A percentile compares a stretch with the other conserved stretches of the same genome.
phyloP scores from a whole-genome alignment of 495 filamentous ascomycete species.

The Pyronema domesticum region DNA sequence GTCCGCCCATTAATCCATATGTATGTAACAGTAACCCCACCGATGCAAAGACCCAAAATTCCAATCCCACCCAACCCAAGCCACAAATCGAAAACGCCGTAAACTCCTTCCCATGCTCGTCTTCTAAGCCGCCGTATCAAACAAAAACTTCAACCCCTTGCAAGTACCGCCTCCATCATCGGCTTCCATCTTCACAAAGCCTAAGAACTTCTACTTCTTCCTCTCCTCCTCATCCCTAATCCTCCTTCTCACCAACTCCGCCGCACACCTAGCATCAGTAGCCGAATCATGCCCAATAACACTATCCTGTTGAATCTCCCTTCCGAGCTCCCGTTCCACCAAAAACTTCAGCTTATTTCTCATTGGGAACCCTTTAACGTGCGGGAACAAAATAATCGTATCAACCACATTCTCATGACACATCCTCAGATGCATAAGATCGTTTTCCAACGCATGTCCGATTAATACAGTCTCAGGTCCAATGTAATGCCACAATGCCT shows the following conservation, averaged over 20 bases:
- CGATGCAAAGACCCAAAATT: too few relatives aligned
- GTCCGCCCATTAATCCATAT: too few relatives aligned
- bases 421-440: slow-evolving; percentile 65
- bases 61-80: too few relatives aligned
- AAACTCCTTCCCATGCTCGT: too few relatives aligned
- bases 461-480: slow-evolving; percentile 62
- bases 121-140: too few relatives aligned
- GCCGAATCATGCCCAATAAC: slow-evolving; percentile 60
- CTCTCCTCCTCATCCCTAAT: slow-evolving; percentile 45
- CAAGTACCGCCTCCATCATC: too few relatives aligned
- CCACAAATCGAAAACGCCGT: too few relatives aligned
- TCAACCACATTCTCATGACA: slow-evolving; percentile 76
- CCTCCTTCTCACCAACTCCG: slow-evolving; percentile 58
- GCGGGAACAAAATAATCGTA: slow-evolving; percentile 68
- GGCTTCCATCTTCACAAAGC: neutral
- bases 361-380: slow-evolving; percentile 52
- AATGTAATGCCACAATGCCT: slow-evolving; percentile 52
- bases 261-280: slow-evolving; percentile 76
- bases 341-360: slow-evolving; percentile 59
- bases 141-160: too few relatives aligned
- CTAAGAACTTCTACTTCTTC: neutral
- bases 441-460: slow-evolving; percentile 90
- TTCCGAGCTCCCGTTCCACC: slow-evolving; percentile 42
- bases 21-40: too few relatives aligned
- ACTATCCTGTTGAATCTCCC: slow-evolving; percentile 61